These are phyloP conservation scores for Lepraria neglecta DNA, from an alignment of 495 filamentous ascomycete species.

Conservation along the genomic window DNA sequence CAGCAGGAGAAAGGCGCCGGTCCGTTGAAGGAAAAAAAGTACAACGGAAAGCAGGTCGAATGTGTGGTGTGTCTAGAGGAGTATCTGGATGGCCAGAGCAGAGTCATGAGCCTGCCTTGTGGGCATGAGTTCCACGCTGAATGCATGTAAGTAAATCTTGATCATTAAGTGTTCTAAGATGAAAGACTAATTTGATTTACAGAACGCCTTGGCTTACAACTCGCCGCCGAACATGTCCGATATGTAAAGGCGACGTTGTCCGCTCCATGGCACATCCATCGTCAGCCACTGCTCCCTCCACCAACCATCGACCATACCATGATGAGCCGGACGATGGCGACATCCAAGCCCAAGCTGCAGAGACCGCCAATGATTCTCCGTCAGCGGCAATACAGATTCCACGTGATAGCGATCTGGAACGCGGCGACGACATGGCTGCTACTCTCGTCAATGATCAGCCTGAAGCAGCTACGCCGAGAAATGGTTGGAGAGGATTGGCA, in stretches of 20 bases:
- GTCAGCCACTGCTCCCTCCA: conserved; percentile 44
- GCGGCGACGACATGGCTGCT: conserved; percentile 35
- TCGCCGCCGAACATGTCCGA: conserved; percentile 88
- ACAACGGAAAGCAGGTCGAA: conserved; percentile 81
- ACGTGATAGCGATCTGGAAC: conserved; percentile 37
- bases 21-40: conserved; percentile 62
- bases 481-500: conserved; percentile 28
- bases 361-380: conserved; percentile 40
- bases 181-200: conserved; percentile 25
- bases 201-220: conserved; percentile 99
- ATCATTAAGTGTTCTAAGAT: not conserved
- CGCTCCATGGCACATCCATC: conserved; percentile 46
- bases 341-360: conserved; percentile 38
- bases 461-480: conserved; percentile 24
- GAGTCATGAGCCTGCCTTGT: conserved; percentile 96
- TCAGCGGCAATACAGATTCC: conserved; percentile 45
- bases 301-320: conserved; percentile 37
- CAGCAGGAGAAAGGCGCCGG: conserved; percentile 48
- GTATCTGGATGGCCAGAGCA: conserved; percentile 88
- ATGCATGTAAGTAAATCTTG: conserved; percentile 78
- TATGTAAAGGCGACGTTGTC: conserved; percentile 96
- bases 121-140: conserved; percentile 97
- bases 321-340: conserved; percentile 47
- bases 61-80: conserved; percentile 98
- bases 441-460: conserved; percentile 38